Percentiles rank a stretch among this genome's conserved stretches.
These are phyloP conservation scores for Metschnikowia vanudenii DNA, from an alignment of 805 yeast genomes.

Conservation along the genomic window DNA sequence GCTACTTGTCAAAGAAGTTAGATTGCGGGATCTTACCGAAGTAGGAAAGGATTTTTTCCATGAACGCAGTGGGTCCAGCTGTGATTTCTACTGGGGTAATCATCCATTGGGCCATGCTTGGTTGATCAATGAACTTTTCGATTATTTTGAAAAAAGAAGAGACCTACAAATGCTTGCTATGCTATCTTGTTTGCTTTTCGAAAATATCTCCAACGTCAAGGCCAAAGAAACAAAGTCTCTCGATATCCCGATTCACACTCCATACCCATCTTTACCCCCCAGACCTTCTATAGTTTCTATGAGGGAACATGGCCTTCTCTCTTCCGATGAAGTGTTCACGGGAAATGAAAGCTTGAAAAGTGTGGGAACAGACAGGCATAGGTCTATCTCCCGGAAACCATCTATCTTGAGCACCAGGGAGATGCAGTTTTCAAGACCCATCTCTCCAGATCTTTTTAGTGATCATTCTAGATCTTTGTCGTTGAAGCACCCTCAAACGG, in stretches of 20 bases:
- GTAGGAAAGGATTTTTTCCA: conserved; percentile 7
- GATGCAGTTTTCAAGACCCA: conserved; percentile 11
- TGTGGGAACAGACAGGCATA: conserved; percentile 1
- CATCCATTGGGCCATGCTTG: conserved; percentile 75
- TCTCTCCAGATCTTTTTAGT: conserved; percentile 10
- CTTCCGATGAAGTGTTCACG: conserved; percentile 8
- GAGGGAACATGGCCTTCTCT: conserved; percentile 11
- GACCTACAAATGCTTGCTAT: conserved; percentile 89
- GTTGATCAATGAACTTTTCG: conserved; percentile 61
- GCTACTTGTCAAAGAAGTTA: conserved; percentile 31
- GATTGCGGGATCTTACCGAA: conserved; percentile 10
- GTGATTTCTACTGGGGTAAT: conserved; percentile 66
- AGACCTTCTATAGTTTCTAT: conserved; percentile 19
- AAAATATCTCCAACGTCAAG: conserved; percentile 25
- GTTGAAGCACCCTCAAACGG: neutral
- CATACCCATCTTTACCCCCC: conserved; percentile 38
- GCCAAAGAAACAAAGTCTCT: conserved; percentile 16
- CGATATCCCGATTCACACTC: conserved; percentile 48
- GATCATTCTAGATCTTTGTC: conserved; percentile 3
- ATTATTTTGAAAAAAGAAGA: conserved; percentile 59
- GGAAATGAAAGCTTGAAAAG: conserved; percentile 5
- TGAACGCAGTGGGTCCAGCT: conserved; percentile 10
- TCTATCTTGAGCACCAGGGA: conserved; percentile 14
- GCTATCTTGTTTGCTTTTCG: conserved; percentile 71
- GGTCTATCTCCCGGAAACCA: conserved; percentile 12